Base-by-base conservation (phyloP, 73 alveolate species). In the Symbiodinium pilosum region DNA sequence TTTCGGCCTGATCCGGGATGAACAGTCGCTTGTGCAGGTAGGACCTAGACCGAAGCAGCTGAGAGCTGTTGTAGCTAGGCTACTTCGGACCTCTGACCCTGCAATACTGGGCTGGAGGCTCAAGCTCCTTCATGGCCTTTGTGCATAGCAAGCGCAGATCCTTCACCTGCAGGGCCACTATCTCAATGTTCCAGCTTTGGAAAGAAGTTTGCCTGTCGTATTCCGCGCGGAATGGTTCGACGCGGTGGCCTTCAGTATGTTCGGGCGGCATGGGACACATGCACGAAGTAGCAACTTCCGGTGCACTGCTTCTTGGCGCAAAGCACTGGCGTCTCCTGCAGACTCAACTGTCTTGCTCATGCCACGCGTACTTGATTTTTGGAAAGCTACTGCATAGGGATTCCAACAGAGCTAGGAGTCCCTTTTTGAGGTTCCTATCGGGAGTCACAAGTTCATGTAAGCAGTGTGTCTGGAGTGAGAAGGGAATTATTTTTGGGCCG, bases 161-260 rank as follows among this genome's bases (percentile, higher is more conserved):
- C 73, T 42, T 40, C 21, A 71, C 83, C n/a, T n/a, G n/a, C n/a
- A n/a, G n/a, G n/a, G n/a, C n/a, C n/a, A n/a, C n/a, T n/a, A n/a
- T n/a, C 87, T 81, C 52, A 0, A 32, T 20, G 30, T 38, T 81
- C 87, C 9, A 81, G 6, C 20, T 68, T n/a, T 28, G 39, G 2
- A 12, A 11, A 42, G 36, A 69, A 5, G 43, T 85, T 30, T 42
- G 73, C 94, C 94, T 86, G 84, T 1, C 84, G 38, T 26, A 87
- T 52, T 84, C 94, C 94, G 18, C 64, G 94, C 40, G 94, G 94
- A 47, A 87, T 54, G 32, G 59, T 52, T 14, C 93, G 75, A 69
- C 59, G 11, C 71, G 41, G 20, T 52, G 41, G 93, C 93, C 20
- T 84, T 43, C 32, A 14, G 11, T 28, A 43, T 9, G 28, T 52